Base-by-base conservation (phyloP, 306 rosid genomes). In the Neltuma alba region DNA sequence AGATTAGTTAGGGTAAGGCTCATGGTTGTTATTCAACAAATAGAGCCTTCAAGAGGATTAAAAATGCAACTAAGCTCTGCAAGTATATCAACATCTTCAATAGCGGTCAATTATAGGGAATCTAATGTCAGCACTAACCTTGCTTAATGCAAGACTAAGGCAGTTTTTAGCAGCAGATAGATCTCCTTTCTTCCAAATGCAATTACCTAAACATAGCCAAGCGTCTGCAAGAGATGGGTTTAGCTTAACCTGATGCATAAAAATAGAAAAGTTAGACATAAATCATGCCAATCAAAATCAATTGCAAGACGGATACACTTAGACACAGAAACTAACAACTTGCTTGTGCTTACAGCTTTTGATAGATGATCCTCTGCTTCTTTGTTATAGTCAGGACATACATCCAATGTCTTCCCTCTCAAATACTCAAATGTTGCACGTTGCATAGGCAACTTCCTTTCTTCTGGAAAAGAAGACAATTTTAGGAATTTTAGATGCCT, bases 171-270 rank as follows among this genome's bases (percentile, higher is more conserved):
- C 92, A 11, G 92, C 87, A 57, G 86, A 68, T 75, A 95, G 83
- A 83, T 95, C 98, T 66, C 97, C 98, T 83, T 95, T 95, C 84
- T 95, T 95, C 99, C 99, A 92, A 82, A 92, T 95, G 86, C 98
- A 91, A 85, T 92, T 91, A 60, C 97, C 99, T 86, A 95, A 88
- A 77, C 99, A 95, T 30, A 95, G 85, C 98, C 99, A 95, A 76
- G 98, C 99, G 89, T 95, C 98, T 34, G 94, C 89, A 83, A 89
- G 92, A 80, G 99, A 91, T 18, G 99, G 99, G 47, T 92, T 89
- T 89, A 95, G 85, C 94, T 92, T 95, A 80, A 95, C 94, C 97
- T 92, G 93, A 76, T 85, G 72, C 81, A 70, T 47, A 23, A 47
- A 68, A 27, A 13, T 23, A 70, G n/a, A 81, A 84, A 20, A 75